Evolutionary conservation across 768 basidiomycete species (phyloP), one percentile per base, ranked within the genome.

Genomic region (Agaricus blazei): DNA sequence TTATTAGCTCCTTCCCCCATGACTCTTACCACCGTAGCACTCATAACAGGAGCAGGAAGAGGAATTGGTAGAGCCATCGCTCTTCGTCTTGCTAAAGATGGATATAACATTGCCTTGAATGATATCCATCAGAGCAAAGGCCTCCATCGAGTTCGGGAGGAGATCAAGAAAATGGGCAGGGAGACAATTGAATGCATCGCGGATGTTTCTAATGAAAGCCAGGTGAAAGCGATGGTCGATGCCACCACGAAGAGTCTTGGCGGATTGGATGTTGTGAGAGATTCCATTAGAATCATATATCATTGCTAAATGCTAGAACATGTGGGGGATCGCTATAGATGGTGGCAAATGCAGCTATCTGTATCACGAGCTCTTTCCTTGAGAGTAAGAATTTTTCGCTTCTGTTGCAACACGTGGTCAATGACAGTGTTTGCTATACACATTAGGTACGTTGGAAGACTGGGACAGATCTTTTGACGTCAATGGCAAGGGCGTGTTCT

Each of bases 401-500:
- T n/a, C n/a, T n/a, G n/a, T n/a, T n/a, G n/a, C n/a, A n/a, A n/a
- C n/a, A n/a, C n/a, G n/a, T n/a, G n/a, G n/a, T n/a, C n/a, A n/a
- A n/a, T n/a, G n/a, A n/a, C n/a, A n/a, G n/a, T n/a, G n/a, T n/a
- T n/a, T n/a, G n/a, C n/a, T n/a, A n/a, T n/a, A n/a, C n/a, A n/a
- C n/a, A n/a, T n/a, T n/a, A n/a, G n/a, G n/a, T n/a, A 62, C 63
- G 2, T 43, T 69, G 1, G 66, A 73, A 7, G 66, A 72, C 0
- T 77, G 69, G 72, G 73, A 83, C 61, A 65, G 62, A 61, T 31
- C 68, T 7, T 68, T 78, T 58, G 68, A 73, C 5, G 67, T 85
- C 59, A 86, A 87, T 60, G 70, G 76, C 55, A 75, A 79, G 52
- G 83, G 83, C 38, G 68, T 75, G 1, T 84, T 81, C 68, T 73